A percentile compares a stretch with the other conserved stretches of the same genome.
phyloP scores from a whole-genome alignment of 2,329 filamentous ascomycete species.

The Cercospora sojina region DNA sequence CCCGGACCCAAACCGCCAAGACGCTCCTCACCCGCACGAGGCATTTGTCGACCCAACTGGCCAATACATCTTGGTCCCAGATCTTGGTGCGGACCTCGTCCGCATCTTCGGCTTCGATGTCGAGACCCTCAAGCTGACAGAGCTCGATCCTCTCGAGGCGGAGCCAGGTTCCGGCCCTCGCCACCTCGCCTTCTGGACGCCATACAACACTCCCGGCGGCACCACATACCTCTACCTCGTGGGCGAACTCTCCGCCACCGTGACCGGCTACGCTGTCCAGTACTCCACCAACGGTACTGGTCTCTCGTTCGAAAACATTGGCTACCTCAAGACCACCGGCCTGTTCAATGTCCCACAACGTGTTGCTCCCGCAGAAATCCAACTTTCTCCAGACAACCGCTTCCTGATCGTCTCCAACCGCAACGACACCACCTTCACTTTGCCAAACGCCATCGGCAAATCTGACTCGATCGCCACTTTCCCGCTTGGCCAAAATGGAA shows the following conservation, averaged over 20 bases:
- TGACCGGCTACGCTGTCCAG: constrained; percentile 48
- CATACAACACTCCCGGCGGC: constrained; percentile 29
- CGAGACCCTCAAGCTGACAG: constrained; percentile 30
- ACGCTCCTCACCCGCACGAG: constrained; percentile 40
- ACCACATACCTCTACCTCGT: constrained; percentile 43
- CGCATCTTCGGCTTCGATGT: constrained; percentile 36
- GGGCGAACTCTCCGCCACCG: constrained; percentile 53
- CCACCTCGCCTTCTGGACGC: constrained; percentile 40
- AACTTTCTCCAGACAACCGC: constrained; percentile 51
- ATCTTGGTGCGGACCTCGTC: constrained; percentile 41
- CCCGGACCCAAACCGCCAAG: constrained; percentile 36
- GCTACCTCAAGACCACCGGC: constrained; percentile 50
- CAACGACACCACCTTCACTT: constrained; percentile 56
- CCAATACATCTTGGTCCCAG: constrained; percentile 41
- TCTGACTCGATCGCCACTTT: constrained; percentile 65
- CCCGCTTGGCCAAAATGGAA: constrained; percentile 57
- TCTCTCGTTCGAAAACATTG: constrained; percentile 48
- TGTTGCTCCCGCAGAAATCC: constrained; percentile 58
- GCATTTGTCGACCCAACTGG: constrained; percentile 41
- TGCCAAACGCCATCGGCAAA: constrained; percentile 47
- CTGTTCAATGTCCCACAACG: constrained; percentile 45
- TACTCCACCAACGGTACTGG: constrained; percentile 46
- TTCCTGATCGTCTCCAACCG: constrained; percentile 70
- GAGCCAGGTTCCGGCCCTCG: constrained; percentile 39
- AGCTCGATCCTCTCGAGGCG: constrained; percentile 30